A percentile compares a stretch with the other conserved stretches of the same genome.
These are phyloP conservation scores for Mycena crocata DNA, from an alignment of 768 basidiomycete genomes.

Conservation along the genomic window DNA sequence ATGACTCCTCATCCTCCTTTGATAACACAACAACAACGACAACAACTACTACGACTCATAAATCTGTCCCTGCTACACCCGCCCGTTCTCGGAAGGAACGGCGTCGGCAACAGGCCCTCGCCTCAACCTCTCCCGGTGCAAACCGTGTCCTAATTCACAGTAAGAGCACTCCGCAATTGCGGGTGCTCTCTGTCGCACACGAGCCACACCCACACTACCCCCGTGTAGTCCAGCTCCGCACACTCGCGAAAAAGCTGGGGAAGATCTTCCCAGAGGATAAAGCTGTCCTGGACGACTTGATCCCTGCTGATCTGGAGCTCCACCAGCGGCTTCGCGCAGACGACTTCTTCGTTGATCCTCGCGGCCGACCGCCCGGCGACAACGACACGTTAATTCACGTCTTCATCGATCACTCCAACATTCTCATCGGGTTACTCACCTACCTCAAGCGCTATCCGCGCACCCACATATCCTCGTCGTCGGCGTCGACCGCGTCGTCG, in stretches of 20 bases:
- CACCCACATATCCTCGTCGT: constrained; percentile 35
- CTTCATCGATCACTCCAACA: constrained; percentile 78
- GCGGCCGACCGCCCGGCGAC: constrained; percentile 35
- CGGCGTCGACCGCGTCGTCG: constrained; percentile 5
- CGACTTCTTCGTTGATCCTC: constrained; percentile 40
- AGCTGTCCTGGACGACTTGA: constrained; percentile 26
- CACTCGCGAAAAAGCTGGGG: constrained; percentile 35
- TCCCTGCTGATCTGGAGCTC: constrained; percentile 27
- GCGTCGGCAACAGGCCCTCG: constrained; percentile 30
- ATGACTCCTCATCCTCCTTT: constrained; percentile 42
- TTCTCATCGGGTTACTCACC: constrained; percentile 84
- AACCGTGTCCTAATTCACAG: constrained; percentile 33
- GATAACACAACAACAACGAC: constrained; percentile 36
- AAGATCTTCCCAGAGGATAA: constrained; percentile 38
- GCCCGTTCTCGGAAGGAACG: constrained; percentile 31
- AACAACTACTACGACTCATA: constrained; percentile 31
- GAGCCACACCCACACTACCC: constrained; percentile 34
- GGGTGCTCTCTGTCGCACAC: constrained; percentile 21
- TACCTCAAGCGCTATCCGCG: constrained; percentile 70
- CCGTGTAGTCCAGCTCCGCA: constrained; percentile 35
- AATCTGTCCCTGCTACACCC: constrained; percentile 31
- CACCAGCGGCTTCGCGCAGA: constrained; percentile 24
- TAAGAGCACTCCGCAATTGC: constrained; percentile 36
- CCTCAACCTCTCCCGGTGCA: constrained; percentile 11
- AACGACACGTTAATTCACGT: constrained; percentile 48